A percentile compares a stretch with the other conserved stretches of the same genome.
phyloP scores from a whole-genome alignment of 768 basidiomycete species.

The Suillus luteus region DNA sequence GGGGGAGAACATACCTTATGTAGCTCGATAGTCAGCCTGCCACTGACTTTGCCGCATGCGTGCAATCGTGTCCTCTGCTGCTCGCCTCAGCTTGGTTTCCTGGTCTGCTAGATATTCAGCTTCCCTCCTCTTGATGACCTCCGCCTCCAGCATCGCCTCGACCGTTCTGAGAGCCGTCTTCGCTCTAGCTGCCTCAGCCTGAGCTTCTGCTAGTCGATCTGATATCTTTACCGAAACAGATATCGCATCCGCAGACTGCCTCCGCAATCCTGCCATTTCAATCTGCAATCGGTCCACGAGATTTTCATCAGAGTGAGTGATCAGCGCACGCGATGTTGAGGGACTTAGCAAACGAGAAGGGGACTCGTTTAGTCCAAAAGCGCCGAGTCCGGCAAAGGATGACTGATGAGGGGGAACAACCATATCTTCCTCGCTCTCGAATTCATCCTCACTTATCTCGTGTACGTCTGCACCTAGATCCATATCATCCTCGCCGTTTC shows the following conservation, averaged over 20 bases:
- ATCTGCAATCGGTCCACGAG: conserved; percentile 63
- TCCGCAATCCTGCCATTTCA: conserved; percentile 63
- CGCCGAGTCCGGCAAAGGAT: conserved; percentile 40
- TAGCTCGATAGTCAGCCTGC: conserved; percentile 9
- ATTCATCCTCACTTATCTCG: conserved; percentile 51
- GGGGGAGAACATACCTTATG: conserved; percentile 8
- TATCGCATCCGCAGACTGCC: conserved; percentile 69
- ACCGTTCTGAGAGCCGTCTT: conserved; percentile 54
- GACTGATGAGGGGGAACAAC: conserved; percentile 46
- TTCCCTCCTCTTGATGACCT: conserved; percentile 56
- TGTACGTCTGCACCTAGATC: conserved; percentile 42
- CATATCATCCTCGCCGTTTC: conserved; percentile 40
- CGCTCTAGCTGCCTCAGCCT: conserved; percentile 58
- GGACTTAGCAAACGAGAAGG: conserved; percentile 46
- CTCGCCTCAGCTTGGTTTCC: conserved; percentile 46
- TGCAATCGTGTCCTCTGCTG: conserved; percentile 52
- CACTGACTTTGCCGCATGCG: conserved; percentile 33
- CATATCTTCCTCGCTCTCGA: conserved; percentile 71
- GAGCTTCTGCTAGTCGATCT: conserved; percentile 68
- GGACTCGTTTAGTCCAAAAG: conserved; percentile 34
- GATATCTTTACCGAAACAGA: conserved; percentile 64
- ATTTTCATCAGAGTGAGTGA: conserved; percentile 39
- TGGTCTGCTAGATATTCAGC: conserved; percentile 56
- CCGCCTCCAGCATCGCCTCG: conserved; percentile 63
- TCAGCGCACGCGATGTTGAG: conserved; percentile 29